Base-by-base conservation (phyloP, 2,329 filamentous ascomycete species). In the Penicillium sp. region DNA sequence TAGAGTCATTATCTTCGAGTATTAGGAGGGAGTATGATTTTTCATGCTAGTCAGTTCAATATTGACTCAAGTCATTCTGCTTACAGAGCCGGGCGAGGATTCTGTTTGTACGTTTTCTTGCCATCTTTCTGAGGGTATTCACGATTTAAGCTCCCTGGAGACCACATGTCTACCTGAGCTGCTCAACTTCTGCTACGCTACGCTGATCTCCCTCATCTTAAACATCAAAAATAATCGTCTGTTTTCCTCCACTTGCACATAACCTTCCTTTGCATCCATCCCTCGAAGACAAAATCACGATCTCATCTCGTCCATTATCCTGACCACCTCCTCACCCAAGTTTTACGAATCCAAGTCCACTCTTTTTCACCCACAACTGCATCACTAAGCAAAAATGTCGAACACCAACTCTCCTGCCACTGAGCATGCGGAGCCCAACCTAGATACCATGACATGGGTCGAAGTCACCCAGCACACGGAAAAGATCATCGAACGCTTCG, bases 381-480 rank as follows among this genome's bases (percentile, higher is more conserved):
- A 30, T 16, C 11, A 19, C 3, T 26, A 19, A 19, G 7, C 14
- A 7, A 54, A 45, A 16, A 54, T 54, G 52, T 40, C 52, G 11
- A 38, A 54, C 16, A 13, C 26, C n/a, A 16, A 30, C 8, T 4
- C 38, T n/a, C 13, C 40, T 8, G 16, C 22, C 7, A 7, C 26
- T 22, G 35, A 45, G 30, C 22, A 30, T 56, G 11, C 53, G 10
- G 53, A 56, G 30, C 43, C 43, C 6, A 22, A 19, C 3, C 53
- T 43, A 16, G 53, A 56, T n/a, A 38, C n/a, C 40, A 33, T 56
- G 40, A 56, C 53, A 22, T 56, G 42, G 40, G 33, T 48, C 11
- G 53, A 56, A 19, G 33, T 56, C 28, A 46, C 42, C 43, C 22
- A 46, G 19, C 30, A 35, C 6, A 19, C 53, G 1, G 43, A 56